These are phyloP conservation scores for Pseudopyrenochaeta lycopersici DNA, from an alignment of 2,329 filamentous ascomycete species.

Conservation along the genomic window DNA sequence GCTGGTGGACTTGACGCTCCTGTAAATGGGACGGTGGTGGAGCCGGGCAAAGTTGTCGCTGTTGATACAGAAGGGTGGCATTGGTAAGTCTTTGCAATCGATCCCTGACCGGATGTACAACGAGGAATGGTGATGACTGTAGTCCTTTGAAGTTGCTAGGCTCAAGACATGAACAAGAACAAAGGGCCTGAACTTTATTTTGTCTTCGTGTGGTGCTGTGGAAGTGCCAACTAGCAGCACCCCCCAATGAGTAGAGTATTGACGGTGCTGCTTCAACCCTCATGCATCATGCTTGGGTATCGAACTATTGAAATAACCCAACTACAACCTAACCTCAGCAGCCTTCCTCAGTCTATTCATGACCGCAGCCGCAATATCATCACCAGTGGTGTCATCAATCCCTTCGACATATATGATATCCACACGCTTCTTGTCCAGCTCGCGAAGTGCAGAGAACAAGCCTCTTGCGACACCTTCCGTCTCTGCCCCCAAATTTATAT, in stretches of 20 bases:
- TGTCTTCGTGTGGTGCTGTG: background rate
- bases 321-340: conserved; percentile 45
- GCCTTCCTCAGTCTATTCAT: conserved; percentile 63
- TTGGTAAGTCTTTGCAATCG: too few species aligned
- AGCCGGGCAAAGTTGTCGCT: conserved; percentile 11
- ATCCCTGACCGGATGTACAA: too few species aligned
- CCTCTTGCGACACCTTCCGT: conserved; percentile 81
- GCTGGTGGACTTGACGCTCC: conserved; percentile 11
- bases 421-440: conserved; percentile 80
- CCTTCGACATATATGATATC: conserved; percentile 92
- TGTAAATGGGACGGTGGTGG: conserved; percentile 13
- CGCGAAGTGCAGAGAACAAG: conserved; percentile 85
- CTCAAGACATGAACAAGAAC: too few species aligned
- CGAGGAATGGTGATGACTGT: too few species aligned
- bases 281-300: too few species aligned
- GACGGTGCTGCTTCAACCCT: too few species aligned
- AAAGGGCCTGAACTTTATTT: too few species aligned
- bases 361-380: conserved; percentile 79
- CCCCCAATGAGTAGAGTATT: too few species aligned
- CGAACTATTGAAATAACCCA: too few species aligned
- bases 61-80: conserved; percentile 7
- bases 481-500: conserved; percentile 76
- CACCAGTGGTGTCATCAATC: conserved; percentile 71
- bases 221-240: background rate
- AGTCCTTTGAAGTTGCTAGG: too few species aligned